These are phyloP conservation scores for Blastobotrys attinorum DNA, from an alignment of 805 yeast species.

Conservation along the genomic window DNA sequence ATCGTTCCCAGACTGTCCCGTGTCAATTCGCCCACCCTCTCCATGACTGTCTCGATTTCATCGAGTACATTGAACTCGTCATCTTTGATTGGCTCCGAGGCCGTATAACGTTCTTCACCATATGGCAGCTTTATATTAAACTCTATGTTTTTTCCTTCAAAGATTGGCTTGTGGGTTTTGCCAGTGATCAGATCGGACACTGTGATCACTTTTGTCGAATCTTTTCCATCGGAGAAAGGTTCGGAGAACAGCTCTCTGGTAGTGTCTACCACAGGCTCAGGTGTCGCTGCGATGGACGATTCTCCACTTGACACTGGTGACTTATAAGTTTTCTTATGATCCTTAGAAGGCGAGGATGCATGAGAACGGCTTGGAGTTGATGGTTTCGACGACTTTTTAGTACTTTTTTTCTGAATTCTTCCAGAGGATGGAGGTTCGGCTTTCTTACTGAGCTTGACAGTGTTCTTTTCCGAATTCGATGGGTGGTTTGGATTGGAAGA, in stretches of 20 bases:
- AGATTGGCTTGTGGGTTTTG: neutral
- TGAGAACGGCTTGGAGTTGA: neutral
- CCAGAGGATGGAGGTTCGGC: neutral
- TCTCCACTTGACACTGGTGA: neutral
- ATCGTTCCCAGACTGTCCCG: slow-evolving; percentile 20
- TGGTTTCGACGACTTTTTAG: too few species aligned
- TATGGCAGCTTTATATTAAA: slow-evolving; percentile 14
- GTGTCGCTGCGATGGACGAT: neutral
- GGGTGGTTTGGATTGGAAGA: slow-evolving; percentile 2
- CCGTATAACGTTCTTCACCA: slow-evolving; percentile 15
- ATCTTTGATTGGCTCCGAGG: slow-evolving; percentile 10
- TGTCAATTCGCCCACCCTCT: slow-evolving; percentile 34
- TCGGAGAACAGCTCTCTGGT: neutral
- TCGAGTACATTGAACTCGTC: slow-evolving; percentile 55
- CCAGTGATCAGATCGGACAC: too few species aligned
- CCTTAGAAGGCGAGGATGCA: neutral
- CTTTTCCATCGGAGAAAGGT: too few species aligned
- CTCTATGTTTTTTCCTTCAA: neutral
- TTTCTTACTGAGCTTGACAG: neutral
- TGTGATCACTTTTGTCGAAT: neutral
- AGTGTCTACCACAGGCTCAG: slow-evolving; percentile 1
- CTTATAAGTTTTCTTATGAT: too few species aligned
- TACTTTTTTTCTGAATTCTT: neutral
- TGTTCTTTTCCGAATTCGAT: slow-evolving; percentile 2
- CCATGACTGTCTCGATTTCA: slow-evolving; percentile 51